phyloP scores from a whole-genome alignment of 495 filamentous ascomycete genomes.

The Wilcoxina mikolae region DNA sequence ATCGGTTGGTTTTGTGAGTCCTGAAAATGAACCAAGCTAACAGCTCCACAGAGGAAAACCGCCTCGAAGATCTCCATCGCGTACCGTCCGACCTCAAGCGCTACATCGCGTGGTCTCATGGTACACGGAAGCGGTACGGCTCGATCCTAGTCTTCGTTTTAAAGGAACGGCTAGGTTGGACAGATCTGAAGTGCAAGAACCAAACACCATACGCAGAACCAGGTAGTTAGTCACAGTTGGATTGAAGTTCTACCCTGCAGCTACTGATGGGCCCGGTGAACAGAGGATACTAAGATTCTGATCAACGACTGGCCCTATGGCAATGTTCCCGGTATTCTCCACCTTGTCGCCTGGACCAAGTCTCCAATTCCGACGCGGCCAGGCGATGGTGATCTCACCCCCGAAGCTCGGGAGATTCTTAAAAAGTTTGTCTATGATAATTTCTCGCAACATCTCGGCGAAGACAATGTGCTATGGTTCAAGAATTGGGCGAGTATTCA shows the following conservation, averaged over 20 bases:
- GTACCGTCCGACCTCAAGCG: slow-evolving; percentile 69
- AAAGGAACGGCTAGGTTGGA: slow-evolving; percentile 59
- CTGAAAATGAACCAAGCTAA: not conserved
- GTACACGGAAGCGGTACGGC: slow-evolving; percentile 58
- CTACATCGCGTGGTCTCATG: slow-evolving; percentile 64
- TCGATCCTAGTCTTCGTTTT: slow-evolving; percentile 63
- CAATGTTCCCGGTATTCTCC: slow-evolving; percentile 49
- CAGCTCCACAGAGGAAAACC: slow-evolving; percentile 37
- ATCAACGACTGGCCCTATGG: slow-evolving; percentile 92
- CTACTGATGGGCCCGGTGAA: not conserved
- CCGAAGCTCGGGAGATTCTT: slow-evolving; percentile 46
- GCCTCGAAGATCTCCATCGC: slow-evolving; percentile 61
- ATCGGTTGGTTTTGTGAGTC: slow-evolving; percentile 40
- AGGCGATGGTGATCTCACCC: slow-evolving; percentile 55
- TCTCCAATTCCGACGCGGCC: slow-evolving; percentile 38
- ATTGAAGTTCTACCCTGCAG: not conserved
- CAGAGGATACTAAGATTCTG: slow-evolving; percentile 42
- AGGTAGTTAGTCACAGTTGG: slow-evolving; percentile 8
- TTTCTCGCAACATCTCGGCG: slow-evolving; percentile 48
- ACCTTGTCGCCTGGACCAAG: slow-evolving; percentile 56
- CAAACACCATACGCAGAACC: slow-evolving; percentile 17
- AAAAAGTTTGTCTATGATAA: slow-evolving; percentile 49
- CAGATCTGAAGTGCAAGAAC: slow-evolving; percentile 26
- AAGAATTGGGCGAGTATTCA: slow-evolving; percentile 88
- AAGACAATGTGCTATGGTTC: slow-evolving; percentile 67